Conservation (phyloP, 2,329 filamentous ascomycete genomes). For the Drechslerella dactyloides region DNA sequence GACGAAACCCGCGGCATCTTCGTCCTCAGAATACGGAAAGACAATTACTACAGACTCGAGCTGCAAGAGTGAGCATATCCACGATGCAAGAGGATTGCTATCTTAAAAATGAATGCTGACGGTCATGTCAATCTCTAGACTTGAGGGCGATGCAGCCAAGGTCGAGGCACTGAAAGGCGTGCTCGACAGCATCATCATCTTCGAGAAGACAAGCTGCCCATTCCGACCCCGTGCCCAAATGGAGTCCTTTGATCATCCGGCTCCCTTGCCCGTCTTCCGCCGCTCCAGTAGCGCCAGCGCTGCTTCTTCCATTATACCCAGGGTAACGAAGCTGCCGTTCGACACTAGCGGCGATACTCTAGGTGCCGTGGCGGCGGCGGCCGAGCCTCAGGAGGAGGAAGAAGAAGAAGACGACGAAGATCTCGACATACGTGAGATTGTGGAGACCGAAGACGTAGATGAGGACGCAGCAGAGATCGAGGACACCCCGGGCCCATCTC, state of each 20-base stretch:
- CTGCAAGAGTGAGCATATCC: constrained; percentile 35
- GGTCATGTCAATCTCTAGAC: neutral
- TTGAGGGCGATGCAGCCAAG: constrained; percentile 33
- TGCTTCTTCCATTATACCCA: too few relatives aligned
- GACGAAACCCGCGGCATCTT: constrained; percentile 46
- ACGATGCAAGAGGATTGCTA: neutral
- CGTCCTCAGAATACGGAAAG: constrained; percentile 41
- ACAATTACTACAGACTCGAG: constrained; percentile 46
- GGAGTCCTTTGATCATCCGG: constrained; percentile 30
- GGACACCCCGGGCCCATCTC: neutral
- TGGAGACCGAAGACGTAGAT: neutral
- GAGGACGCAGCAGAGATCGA: neutral
- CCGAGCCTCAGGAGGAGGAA: constrained; percentile 8
- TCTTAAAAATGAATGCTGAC: constrained; percentile 6
- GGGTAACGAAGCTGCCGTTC: neutral
- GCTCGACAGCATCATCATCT: constrained; percentile 40
- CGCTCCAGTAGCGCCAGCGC: constrained; percentile 35
- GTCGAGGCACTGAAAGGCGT: constrained; percentile 33
- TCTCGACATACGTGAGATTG: constrained; percentile 8
- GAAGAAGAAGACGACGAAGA: neutral
- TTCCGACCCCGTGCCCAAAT: constrained; percentile 30
- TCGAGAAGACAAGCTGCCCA: constrained; percentile 45
- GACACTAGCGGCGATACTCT: constrained; percentile 22
- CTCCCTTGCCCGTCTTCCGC: constrained; percentile 43
- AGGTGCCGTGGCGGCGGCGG: constrained; percentile 10